These are phyloP conservation scores for Endogone sp. DNA, from an alignment of 192 early-diverging fungal genomes.

Conservation along the genomic window DNA sequence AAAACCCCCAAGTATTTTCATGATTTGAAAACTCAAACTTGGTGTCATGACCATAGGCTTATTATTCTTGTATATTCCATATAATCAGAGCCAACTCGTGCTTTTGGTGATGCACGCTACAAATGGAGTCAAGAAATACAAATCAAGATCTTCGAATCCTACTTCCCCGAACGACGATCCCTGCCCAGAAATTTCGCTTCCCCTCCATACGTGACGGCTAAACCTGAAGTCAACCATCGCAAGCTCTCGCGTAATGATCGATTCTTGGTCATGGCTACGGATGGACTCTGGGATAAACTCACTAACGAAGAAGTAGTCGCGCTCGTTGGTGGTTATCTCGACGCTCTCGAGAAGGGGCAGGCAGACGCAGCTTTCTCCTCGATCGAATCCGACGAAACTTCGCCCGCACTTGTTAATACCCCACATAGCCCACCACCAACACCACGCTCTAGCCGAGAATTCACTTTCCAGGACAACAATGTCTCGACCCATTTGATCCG, in stretches of 20 bases:
- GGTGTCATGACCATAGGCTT: too few relatives aligned
- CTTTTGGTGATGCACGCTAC: conserved; percentile 69
- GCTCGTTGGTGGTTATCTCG: conserved; percentile 38
- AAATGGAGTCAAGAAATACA: conserved; percentile 67
- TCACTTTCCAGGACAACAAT: conserved; percentile 49
- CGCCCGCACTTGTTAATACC: not conserved
- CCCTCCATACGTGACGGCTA: conserved; percentile 74
- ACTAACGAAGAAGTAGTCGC: conserved; percentile 57
- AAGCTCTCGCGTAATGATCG: conserved; percentile 54
- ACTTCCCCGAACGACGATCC: conserved; percentile 41
- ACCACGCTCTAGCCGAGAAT: conserved; percentile 10
- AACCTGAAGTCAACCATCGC: conserved; percentile 63
- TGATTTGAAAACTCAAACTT: not conserved
- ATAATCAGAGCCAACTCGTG: conserved; percentile 39
- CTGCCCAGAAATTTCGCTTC: conserved; percentile 48
- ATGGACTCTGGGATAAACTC: conserved; percentile 80
- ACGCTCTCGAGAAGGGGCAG: conserved; percentile 10
- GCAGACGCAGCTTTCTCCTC: not conserved
- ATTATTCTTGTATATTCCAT: too few relatives aligned
- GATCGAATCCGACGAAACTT: not conserved
- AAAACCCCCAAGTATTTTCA: not conserved
- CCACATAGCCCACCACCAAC: not conserved
- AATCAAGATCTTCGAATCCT: conserved; percentile 39
- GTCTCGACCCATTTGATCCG: conserved; percentile 71
- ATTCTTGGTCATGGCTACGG: conserved; percentile 78